Conservation (phyloP, 2,329 filamentous ascomycete species). For the Microascus cirrosus region DNA sequence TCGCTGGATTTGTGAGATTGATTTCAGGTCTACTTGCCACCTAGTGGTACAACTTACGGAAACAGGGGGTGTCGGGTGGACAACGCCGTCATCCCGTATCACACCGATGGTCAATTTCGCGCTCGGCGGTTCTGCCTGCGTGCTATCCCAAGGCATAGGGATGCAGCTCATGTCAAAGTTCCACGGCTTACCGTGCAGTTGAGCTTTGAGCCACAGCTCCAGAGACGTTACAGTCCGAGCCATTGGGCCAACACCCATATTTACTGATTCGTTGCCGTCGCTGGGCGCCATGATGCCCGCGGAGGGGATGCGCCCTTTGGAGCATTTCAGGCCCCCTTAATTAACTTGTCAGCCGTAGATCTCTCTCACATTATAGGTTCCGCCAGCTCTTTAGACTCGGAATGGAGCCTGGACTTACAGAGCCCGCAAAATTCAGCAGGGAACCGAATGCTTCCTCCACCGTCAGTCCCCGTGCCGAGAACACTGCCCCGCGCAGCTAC, state of each 20-base stretch:
- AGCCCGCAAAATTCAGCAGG: constrained; percentile 23
- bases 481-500: constrained; percentile 27
- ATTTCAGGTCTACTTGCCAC: no score
- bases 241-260: not conserved
- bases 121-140: not conserved
- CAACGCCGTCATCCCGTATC: not conserved
- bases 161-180: not conserved
- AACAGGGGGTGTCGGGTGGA: not conserved
- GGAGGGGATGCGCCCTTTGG: not conserved
- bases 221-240: not conserved
- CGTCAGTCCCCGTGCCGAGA: constrained; percentile 28
- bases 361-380: not conserved
- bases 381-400: not conserved
- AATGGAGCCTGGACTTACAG: constrained; percentile 8
- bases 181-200: not conserved
- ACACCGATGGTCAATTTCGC: not conserved
- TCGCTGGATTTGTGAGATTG: not conserved
- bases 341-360: not conserved
- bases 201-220: not conserved
- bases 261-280: not conserved
- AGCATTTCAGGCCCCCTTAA: not conserved
- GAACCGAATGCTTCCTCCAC: constrained; percentile 26
- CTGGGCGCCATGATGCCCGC: not conserved
- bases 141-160: not conserved
- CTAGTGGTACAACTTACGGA: not conserved